Conservation (phyloP, 2,329 filamentous ascomycete genomes). For the Claviceps sp. region DNA sequence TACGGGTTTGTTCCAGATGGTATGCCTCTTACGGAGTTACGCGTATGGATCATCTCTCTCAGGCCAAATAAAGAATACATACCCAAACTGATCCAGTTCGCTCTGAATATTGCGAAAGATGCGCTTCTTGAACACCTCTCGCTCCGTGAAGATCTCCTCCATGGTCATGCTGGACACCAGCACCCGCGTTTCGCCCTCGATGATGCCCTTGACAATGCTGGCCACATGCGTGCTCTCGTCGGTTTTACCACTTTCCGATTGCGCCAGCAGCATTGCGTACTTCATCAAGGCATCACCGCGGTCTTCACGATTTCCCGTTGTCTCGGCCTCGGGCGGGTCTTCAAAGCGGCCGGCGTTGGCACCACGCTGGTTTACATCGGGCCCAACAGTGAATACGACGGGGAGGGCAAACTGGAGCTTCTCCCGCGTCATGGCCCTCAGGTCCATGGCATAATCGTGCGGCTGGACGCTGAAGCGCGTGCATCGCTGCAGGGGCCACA, state of each 20-base stretch:
- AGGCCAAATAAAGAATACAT: not conserved
- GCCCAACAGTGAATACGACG: constrained; percentile 76
- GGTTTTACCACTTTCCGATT: constrained; percentile 36
- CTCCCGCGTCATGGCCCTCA: constrained; percentile 82
- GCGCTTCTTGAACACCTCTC: constrained; percentile 63
- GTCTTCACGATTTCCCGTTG: constrained; percentile 29
- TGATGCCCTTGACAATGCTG: constrained; percentile 80
- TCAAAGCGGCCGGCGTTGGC: constrained; percentile 21
- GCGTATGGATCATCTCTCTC: too few species aligned
- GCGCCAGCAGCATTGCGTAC: constrained; percentile 69
- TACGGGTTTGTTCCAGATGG: too few species aligned
- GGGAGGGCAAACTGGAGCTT: constrained; percentile 74
- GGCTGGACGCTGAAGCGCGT: constrained; percentile 52
- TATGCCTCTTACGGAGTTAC: too few species aligned
- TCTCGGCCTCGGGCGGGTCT: constrained; percentile 6
- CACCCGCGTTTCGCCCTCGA: constrained; percentile 75
- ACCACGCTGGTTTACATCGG: constrained; percentile 51
- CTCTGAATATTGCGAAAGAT: constrained; percentile 64
- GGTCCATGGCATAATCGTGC: constrained; percentile 68
- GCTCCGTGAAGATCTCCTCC: constrained; percentile 75
- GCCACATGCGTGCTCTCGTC: constrained; percentile 49
- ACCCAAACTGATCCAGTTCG: constrained; percentile 59
- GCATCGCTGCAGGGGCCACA: constrained; percentile 57
- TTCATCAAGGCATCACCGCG: constrained; percentile 56
- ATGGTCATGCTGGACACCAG: constrained; percentile 84